Evolutionary conservation across 345 rosid genomes (phyloP).

Genomic region (Lepidium aucheri): DNA sequence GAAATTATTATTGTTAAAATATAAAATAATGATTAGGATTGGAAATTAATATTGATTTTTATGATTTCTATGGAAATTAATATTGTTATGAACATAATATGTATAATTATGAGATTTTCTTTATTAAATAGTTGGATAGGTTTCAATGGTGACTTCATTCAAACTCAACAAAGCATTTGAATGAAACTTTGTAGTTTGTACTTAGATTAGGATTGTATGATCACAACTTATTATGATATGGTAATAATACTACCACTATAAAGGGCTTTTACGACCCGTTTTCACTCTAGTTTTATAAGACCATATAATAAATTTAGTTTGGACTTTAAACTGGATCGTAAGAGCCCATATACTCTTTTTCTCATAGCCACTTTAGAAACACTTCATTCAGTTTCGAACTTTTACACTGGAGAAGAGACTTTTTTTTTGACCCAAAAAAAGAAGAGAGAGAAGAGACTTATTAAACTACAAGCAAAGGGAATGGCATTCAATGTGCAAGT

Average conservation of each 20-base stretch:
- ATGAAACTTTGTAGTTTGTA: background rate
- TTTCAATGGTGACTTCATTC: background rate
- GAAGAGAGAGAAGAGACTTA: background rate
- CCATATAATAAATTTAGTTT: too few species aligned
- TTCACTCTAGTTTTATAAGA: background rate
- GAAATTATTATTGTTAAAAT: too few species aligned
- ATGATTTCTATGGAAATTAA: too few species aligned
- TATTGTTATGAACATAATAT: too few species aligned
- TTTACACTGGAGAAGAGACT: background rate
- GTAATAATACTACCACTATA: background rate
- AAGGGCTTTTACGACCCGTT: background rate
- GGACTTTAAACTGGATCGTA: background rate
- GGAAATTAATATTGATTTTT: too few species aligned
- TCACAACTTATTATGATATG: too few species aligned
- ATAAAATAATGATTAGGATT: too few species aligned
- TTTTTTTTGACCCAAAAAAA: too few species aligned
- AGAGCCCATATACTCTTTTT: background rate
- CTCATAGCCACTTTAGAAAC: background rate
- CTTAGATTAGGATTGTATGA: background rate
- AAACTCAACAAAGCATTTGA: background rate
- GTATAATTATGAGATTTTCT: too few species aligned
- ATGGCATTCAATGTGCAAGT: constrained; percentile 5
- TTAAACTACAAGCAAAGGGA: background rate
- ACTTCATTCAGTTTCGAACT: background rate
- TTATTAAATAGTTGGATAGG: too few species aligned